Percentiles rank a stretch among this genome's conserved stretches.
Evolutionary conservation across 2,329 filamentous ascomycete genomes (phyloP).

Genomic region (Chaetomium olivaceum): DNA sequence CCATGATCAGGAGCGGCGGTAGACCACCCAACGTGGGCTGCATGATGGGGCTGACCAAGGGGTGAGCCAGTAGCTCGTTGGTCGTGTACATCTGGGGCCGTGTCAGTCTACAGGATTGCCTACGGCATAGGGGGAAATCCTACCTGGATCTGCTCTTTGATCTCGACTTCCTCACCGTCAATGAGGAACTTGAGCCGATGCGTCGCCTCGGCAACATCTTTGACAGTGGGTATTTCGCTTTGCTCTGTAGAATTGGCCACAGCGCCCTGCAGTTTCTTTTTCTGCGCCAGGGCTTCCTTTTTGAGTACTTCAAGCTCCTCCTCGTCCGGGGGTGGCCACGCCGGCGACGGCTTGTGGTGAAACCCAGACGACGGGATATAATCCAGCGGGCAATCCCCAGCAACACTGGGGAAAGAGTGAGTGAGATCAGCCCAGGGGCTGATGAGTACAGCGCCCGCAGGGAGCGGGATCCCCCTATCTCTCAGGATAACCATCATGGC

Average conservation of each 20-base stretch:
- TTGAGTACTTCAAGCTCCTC: slow-evolving; percentile 65
- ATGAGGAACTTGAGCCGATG: slow-evolving; percentile 63
- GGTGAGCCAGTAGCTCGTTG: slow-evolving; percentile 82
- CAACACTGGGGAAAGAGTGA: slow-evolving; percentile 92
- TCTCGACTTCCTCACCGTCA: slow-evolving; percentile 67
- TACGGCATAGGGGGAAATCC: slow-evolving; percentile 17
- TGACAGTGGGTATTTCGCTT: slow-evolving; percentile 26
- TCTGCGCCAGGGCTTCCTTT: slow-evolving; percentile 45
- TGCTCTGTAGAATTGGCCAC: slow-evolving; percentile 13
- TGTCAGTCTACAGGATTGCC: slow-evolving; percentile 26
- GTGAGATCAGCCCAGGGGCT: slow-evolving; percentile 96
- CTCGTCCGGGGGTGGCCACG: slow-evolving; percentile 90
- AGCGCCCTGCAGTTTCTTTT: slow-evolving; percentile 26
- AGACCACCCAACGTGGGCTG: slow-evolving; percentile 88
- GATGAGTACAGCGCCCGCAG: slow-evolving; percentile 85
- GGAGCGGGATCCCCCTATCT: slow-evolving; percentile 79
- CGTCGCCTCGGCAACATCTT: slow-evolving; percentile 31
- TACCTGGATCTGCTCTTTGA: slow-evolving; percentile 92
- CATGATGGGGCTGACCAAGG: slow-evolving; percentile 83
- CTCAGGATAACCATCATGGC: slow-evolving; percentile 77
- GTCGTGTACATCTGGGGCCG: slow-evolving; percentile 64
- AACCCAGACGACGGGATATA: slow-evolving; percentile 90
- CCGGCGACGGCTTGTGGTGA: slow-evolving; percentile 80
- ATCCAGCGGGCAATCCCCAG: slow-evolving; percentile 69
- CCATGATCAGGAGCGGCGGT: slow-evolving; percentile 81